Conservation (phyloP, 768 basidiomycete species). For the Lactarius evosmus region DNA sequence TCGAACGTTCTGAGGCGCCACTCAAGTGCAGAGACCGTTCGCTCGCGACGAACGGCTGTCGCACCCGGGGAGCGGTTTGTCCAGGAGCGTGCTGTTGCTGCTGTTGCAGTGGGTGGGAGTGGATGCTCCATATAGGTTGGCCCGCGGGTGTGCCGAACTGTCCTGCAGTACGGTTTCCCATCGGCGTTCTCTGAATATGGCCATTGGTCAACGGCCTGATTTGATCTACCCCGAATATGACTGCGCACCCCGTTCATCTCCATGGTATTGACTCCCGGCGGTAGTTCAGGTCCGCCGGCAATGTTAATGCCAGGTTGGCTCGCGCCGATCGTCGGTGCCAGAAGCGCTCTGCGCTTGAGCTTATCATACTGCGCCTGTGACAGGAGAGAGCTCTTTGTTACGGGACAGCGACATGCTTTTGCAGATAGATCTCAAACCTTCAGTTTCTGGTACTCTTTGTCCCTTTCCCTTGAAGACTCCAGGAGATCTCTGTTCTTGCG, state of each 20-base stretch:
- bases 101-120: constrained; percentile 6
- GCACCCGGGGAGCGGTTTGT: constrained; percentile 24
- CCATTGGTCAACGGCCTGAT: not conserved
- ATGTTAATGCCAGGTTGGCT: constrained; percentile 19
- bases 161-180: constrained; percentile 6
- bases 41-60: constrained; percentile 42
- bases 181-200: constrained; percentile 17
- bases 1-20: constrained; percentile 35
- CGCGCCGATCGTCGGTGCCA: constrained; percentile 36
- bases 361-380: constrained; percentile 72
- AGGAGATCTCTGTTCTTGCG: constrained; percentile 71
- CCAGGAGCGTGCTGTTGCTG: not conserved
- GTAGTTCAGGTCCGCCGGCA: constrained; percentile 11
- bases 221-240: not conserved
- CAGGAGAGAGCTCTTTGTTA: not conserved
- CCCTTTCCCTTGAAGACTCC: constrained; percentile 69
- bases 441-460: constrained; percentile 85
- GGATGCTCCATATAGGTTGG: constrained; percentile 10
- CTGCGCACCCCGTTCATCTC: constrained; percentile 15
- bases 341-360: constrained; percentile 74
- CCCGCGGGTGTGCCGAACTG: constrained; percentile 13
- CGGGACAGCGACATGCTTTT: not conserved
- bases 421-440: constrained; percentile 48
- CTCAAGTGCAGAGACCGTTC: constrained; percentile 46
- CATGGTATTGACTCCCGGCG: constrained; percentile 1